Evolutionary conservation across 139 green algal species (phyloP).

Genomic region (Chlamydomonas asymmetrica): DNA sequence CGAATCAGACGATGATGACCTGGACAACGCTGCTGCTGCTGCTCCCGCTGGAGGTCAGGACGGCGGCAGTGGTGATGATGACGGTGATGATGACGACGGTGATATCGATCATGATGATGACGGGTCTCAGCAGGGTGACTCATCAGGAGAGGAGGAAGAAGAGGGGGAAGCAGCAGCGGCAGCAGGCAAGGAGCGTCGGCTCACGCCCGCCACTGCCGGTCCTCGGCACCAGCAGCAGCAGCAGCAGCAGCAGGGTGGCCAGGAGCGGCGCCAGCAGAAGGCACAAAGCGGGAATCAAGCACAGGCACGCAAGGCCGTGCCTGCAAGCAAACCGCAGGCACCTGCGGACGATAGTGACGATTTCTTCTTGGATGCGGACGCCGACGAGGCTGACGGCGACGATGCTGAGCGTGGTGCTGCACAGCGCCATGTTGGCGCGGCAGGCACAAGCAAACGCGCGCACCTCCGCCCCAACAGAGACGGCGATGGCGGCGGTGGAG

Average conservation of each 20-base stretch:
- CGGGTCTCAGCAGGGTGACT: background rate
- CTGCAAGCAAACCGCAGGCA: too few species aligned
- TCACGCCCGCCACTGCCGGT: background rate
- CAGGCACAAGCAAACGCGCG: too few species aligned
- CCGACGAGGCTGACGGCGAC: conserved; percentile 2
- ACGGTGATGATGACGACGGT: background rate
- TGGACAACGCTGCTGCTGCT: too few species aligned
- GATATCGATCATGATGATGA: background rate
- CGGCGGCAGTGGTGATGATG: background rate
- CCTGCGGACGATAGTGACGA: conserved; percentile 27
- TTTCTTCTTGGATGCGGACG: conserved; percentile 42
- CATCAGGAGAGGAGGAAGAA: background rate
- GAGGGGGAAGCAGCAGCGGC: conserved; percentile 10
- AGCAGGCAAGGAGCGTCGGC: background rate
- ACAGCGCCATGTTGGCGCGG: too few species aligned
- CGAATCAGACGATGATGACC: background rate
- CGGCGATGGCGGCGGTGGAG: too few species aligned
- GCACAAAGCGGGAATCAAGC: too few species aligned
- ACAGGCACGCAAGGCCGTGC: too few species aligned
- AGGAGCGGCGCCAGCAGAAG: background rate
- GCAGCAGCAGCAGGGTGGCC: background rate
- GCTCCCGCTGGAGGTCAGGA: too few species aligned
- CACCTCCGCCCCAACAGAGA: too few species aligned
- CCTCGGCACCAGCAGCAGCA: background rate
- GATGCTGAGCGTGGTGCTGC: too few species aligned